These are phyloP conservation scores for Excoecaria agallocha DNA, from an alignment of 345 rosid species.

Conservation along the genomic window DNA sequence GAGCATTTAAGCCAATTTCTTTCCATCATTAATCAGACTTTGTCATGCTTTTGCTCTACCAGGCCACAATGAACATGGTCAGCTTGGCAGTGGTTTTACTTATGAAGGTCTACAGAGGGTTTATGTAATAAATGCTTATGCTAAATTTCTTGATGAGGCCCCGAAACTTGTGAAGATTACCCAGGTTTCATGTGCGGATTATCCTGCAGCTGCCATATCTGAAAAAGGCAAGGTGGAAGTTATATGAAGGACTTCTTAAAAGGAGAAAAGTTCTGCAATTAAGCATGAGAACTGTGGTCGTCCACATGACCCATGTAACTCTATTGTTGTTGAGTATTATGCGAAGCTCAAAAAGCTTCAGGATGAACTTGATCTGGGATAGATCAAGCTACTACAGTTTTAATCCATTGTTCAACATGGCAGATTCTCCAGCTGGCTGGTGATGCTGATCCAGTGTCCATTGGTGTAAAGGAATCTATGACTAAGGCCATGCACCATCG, in stretches of 20 bases:
- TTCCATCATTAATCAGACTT: slow-evolving; percentile 18
- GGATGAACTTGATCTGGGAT: too few relatives aligned
- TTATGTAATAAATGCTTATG: slow-evolving; percentile 68
- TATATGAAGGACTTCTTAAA: slow-evolving; percentile 40
- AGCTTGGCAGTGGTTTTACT: slow-evolving; percentile 95
- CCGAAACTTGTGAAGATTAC: too few relatives aligned
- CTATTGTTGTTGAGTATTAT: too few relatives aligned
- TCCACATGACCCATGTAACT: slow-evolving; percentile 48
- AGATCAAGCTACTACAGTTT: too few relatives aligned
- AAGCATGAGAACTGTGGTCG: slow-evolving; percentile 45
- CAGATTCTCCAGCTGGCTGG: too few relatives aligned
- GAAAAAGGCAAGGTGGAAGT: slow-evolving; percentile 98
- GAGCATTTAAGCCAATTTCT: slow-evolving; percentile 8
- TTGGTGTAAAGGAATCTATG: too few relatives aligned
- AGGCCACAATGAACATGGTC: slow-evolving; percentile 96
- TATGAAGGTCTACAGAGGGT: slow-evolving; percentile 91
- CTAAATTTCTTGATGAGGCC: slow-evolving; percentile 89
- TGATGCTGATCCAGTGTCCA: too few relatives aligned
- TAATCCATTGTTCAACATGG: too few relatives aligned
- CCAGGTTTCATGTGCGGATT: slow-evolving; percentile 96
- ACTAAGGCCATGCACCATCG: too few relatives aligned
- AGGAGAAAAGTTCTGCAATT: slow-evolving; percentile 45
- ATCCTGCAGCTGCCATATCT: slow-evolving; percentile 93
- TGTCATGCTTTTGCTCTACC: slow-evolving; percentile 33
- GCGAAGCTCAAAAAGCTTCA: too few relatives aligned